Base-by-base conservation (phyloP, 495 filamentous ascomycete genomes). In the Choiromyces venosus region DNA sequence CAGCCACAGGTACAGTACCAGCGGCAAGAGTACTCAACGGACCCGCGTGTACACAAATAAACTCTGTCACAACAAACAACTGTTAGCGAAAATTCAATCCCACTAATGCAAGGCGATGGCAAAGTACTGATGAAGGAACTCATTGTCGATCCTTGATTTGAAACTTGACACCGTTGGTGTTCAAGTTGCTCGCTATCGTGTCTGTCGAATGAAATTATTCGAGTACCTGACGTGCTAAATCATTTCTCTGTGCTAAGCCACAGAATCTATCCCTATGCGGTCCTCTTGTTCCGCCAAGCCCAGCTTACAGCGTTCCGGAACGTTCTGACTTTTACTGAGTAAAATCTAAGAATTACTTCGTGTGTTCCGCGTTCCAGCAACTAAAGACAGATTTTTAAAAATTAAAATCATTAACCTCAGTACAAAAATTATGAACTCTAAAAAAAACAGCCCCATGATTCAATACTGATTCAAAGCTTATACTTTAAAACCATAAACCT, bases 51-150 rank as follows among this genome's bases (percentile, higher is more conserved):
- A 19, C 36, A 39, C 21, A 39, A 71, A 42, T 9, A 12, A 71
- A 35, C 69, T 7, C 69, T 44, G n/a, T n/a, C 56, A 29, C 56
- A 71, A 71, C 56, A 66, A 66, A n/a, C 35, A 3, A 36, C 35
- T 71, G 56, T 71, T 66, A 71, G 56, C 37, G 19, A 71, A n/a
- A 35, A 64, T 71, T 42, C 56, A 71, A 65, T 64, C 25, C 37
- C 52, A 65, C 69, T 52, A 66, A 71, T 71, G 37, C 52, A 66
- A 66, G 69, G 37, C n/a, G 56, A 65, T 65, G 69, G 56, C 37
- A 66, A 65, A 65, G 69, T 71, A 71, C 69, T 71, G 69, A 52
- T 44, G 37, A 71, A 66, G 44, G n/a, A n/a, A n/a, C 68, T 61
- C 68, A 70, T 37, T 33, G 68, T n/a, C 61, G 42, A 70, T 70